Conservation (phyloP, 1,139 yeast genomes). For the Chernovozyma aurita region DNA sequence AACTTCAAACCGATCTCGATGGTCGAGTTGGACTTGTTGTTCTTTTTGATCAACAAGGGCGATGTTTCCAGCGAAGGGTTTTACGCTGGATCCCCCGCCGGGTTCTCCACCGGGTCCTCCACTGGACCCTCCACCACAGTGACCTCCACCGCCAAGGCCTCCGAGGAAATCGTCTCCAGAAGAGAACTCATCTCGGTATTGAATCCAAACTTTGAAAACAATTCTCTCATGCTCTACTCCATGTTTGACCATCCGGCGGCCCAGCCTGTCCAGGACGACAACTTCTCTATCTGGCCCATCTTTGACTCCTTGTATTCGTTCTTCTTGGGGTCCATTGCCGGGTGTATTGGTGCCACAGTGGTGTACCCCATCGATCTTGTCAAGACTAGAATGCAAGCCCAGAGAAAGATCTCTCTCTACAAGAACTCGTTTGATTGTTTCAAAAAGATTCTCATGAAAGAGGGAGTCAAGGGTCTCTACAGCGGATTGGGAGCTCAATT, state of each 20-base stretch:
- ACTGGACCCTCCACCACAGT: too few relatives aligned
- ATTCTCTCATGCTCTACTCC: constrained; percentile 29
- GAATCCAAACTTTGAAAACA: constrained; percentile 43
- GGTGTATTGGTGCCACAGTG: constrained; percentile 97
- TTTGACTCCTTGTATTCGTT: constrained; percentile 88
- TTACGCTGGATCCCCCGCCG: too few relatives aligned
- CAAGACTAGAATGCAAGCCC: constrained; percentile 97
- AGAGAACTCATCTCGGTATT: constrained; percentile 47
- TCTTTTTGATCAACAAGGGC: constrained; percentile 42
- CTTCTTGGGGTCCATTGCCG: constrained; percentile 89
- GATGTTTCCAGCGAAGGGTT: neutral
- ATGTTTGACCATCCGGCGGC: constrained; percentile 45
- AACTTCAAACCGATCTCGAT: constrained; percentile 47
- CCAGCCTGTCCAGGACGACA: constrained; percentile 30
- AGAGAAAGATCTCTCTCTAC: constrained; percentile 68
- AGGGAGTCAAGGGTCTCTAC: constrained; percentile 86
- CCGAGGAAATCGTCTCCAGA: constrained; percentile 45
- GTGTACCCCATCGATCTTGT: constrained; percentile 96
- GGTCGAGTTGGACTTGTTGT: constrained; percentile 42
- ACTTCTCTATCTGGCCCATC: constrained; percentile 50
- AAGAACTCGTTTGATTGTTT: constrained; percentile 85
- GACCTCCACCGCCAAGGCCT: too few relatives aligned
- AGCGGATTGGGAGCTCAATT: constrained; percentile 93
- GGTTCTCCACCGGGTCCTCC: too few relatives aligned
- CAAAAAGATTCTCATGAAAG: constrained; percentile 66